Evolutionary conservation across 495 filamentous ascomycete genomes (phyloP), one percentile per base, ranked within the genome.

Genomic region (Penicillium bovifimosum): DNA sequence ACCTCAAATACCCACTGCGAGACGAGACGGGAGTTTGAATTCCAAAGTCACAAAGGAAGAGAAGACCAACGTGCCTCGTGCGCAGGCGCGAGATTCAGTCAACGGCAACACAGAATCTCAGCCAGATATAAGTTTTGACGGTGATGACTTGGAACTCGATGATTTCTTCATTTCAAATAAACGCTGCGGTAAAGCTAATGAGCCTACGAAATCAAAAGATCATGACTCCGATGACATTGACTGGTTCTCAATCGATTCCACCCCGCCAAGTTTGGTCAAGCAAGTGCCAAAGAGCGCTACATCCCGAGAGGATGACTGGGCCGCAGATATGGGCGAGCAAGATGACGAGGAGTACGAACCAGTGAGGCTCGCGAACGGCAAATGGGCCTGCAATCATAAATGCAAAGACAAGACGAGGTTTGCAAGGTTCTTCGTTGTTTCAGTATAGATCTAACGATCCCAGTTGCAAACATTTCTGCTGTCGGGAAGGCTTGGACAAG

Each of bases 391-490:
- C 70, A 90, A 91, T 51, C 92, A 98, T 59, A 74, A 68, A 32
- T 98, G 90, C 63, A 89, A 84, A 32, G 80, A 88, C 53, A 86
- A 85, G 54, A 84, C 78, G n/a, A 82, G 72, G 67, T 80, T 7
- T 36, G 8, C 13, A 3, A 75, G 62, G 29, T 56, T 45, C 16
- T 76, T 74, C 54, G 6, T 10, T 20, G 9, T 20, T 11, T 68
- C 59, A 11, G 5, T 6, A 18, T 27, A 13, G 13, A 41, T 31
- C 57, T 63, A 13, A 66, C 3, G 0, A n/a, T 14, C n/a, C 1
- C 48, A 84, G 81, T 35, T 90, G 86, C 68, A 88, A 85, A 59
- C 93, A 98, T 59, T 68, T 82, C 32, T 98, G 93, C 60, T 98
- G 93, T 64, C 82, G 80, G n/a, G 88, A 95, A 41, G 92, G 92